Base-by-base conservation (phyloP, 148 eudicot species). In the Fagopyrum homotropicum region DNA sequence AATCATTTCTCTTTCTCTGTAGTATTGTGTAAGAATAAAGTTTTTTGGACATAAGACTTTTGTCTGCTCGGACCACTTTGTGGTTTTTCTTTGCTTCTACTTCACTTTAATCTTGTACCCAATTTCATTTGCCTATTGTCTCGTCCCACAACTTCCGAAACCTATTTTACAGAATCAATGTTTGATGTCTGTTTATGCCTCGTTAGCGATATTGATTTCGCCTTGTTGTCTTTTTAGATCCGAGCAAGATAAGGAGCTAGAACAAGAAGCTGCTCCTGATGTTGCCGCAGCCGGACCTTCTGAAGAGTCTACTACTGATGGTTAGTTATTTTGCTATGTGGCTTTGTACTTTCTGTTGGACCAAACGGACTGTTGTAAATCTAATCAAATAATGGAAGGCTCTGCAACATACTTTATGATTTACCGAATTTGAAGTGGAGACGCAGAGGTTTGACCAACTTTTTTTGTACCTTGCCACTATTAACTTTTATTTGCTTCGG, bases 241-340 rank as follows among this genome's bases (percentile, higher is more conserved):
- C 30, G 98, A 95, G 84, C 98, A 95, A 86, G 96, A 95, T 82
- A 95, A 90, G 86, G 98, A 94, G 80, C 97, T 96, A 51, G 98
- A 95, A 80, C 91, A 83, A 17, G 98, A 90, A 81, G 89, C 82
- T 79, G 89, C 83, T 56, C 72, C 97, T 75, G 97, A 87, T 81
- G 86, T 84, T 75, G 85, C 79, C 35, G 86, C 83, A 63, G 73
- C 88, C 76, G 93, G 88, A n/a, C 92, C 90, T 75, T 64, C 85
- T 74, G 97, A 89, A 82, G 97, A 95, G 69, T 70, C 89, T 81
- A 80, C 82, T 73, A 83, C 89, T 72, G 96, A 95, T 72, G 84
- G 98, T 95, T 89, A 77, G 85, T 76, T 6, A 64, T 75, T 45
- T 49, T 52, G 43, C 55, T 47, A 17, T 72, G 45, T 54, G 26